Evolutionary conservation across 352 stramenopile genomes (phyloP).

Genomic region (Elongisporangium undulatum): DNA sequence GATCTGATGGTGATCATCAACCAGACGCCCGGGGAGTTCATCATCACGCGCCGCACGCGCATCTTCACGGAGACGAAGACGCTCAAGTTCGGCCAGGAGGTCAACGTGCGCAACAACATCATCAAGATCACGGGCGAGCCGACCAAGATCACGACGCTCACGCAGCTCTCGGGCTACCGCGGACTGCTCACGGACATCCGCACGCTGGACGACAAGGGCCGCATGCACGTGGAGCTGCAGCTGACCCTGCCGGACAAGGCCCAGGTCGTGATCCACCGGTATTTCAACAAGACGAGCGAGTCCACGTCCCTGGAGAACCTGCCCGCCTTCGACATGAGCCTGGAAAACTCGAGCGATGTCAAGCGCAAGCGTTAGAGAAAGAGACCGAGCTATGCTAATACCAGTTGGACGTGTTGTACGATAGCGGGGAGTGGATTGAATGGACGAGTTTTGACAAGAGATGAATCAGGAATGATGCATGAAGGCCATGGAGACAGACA

Average conservation of each 20-base stretch:
- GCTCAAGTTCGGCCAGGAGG: conserved; percentile 83
- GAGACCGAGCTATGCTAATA: too few species aligned
- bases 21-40: conserved; percentile 77
- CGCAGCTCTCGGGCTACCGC: conserved; percentile 76
- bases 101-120: conserved; percentile 86
- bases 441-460: conserved; percentile 17
- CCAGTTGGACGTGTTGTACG: conserved; percentile 2
- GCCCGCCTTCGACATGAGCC: conserved; percentile 79
- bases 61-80: conserved; percentile 90
- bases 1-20: conserved; percentile 89
- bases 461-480: too few species aligned
- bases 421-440: conserved; percentile 1
- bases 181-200: conserved; percentile 72
- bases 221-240: conserved; percentile 81
- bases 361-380: conserved; percentile 77
- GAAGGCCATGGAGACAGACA: too few species aligned
- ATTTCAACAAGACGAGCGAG: conserved; percentile 86
- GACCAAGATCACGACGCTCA: conserved; percentile 68
- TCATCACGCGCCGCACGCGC: conserved; percentile 83
- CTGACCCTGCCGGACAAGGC: conserved; percentile 72
- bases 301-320: conserved; percentile 87
- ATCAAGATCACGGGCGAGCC: conserved; percentile 82
- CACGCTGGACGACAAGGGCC: conserved; percentile 65
- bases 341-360: conserved; percentile 75
- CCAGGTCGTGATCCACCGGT: conserved; percentile 74